phyloP scores from a whole-genome alignment of 768 basidiomycete species.

The Cyclocybe aegerita region DNA sequence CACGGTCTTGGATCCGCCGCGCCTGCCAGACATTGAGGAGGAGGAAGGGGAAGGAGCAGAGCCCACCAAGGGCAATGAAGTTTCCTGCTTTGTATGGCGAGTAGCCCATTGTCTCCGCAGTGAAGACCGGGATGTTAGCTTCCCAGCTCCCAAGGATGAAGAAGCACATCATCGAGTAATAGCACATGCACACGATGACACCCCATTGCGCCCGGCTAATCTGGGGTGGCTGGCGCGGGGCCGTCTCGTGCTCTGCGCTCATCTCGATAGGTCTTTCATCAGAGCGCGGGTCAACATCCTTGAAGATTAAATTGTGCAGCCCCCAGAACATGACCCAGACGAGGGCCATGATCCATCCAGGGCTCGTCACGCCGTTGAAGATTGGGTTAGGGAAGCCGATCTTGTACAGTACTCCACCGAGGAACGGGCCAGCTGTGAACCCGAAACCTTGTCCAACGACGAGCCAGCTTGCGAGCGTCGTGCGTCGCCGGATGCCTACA shows the following conservation, averaged over 20 bases:
- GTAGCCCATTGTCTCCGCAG: constrained; percentile 48
- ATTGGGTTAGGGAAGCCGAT: constrained; percentile 54
- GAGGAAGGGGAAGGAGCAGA: constrained; percentile 65
- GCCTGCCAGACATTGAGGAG: constrained; percentile 58
- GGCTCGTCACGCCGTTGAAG: constrained; percentile 70
- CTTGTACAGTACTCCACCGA: constrained; percentile 62
- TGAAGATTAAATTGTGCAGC: constrained; percentile 29
- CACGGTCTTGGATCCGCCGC: constrained; percentile 58
- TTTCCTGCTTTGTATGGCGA: constrained; percentile 66
- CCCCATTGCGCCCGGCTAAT: constrained; percentile 37
- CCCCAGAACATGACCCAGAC: constrained; percentile 55
- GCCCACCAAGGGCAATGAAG: constrained; percentile 68
- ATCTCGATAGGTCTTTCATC: constrained; percentile 32
- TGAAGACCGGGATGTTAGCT: constrained; percentile 64
- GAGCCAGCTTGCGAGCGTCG: constrained; percentile 60
- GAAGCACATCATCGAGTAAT: constrained; percentile 69
- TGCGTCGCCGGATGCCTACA: constrained; percentile 63
- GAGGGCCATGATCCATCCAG: constrained; percentile 62
- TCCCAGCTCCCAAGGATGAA: constrained; percentile 73
- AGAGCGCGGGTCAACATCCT: constrained; percentile 33
- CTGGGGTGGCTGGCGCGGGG: not conserved
- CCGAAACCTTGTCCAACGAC: constrained; percentile 65
- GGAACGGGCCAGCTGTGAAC: constrained; percentile 62
- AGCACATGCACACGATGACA: constrained; percentile 63
- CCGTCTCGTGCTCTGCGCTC: constrained; percentile 28